Evolutionary conservation across 306 rosid genomes (phyloP), one percentile per base, ranked within the genome.

Genomic region (Acacia melanoxylon): DNA sequence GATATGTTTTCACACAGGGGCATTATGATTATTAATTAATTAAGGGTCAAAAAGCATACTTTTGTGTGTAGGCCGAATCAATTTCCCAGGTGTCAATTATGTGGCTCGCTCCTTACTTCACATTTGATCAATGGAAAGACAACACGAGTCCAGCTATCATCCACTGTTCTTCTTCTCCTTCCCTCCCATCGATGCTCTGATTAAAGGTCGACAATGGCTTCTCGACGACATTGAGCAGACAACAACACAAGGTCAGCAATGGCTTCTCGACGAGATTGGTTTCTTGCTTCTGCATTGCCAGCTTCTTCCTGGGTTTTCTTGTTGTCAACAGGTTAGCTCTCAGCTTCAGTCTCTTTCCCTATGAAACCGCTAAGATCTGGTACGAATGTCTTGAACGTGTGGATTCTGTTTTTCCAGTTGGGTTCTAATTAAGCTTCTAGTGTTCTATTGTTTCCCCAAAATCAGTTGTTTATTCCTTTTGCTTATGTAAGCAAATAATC

Each of bases 251-350:
- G 49, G 74, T 20, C 17, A 4, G 17, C 29, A 68, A n/a, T 68
- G 74, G 74, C 27, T 68, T 68, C 74, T 68, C 51, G 4, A n/a
- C 74, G 17, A 41, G 74, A 68, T 68, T 16, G 49, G 74, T 68
- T 68, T 68, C 49, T 20, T n/a, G 41, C 51, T 68, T 41, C 24
- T 68, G 51, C 74, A 40, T 68, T 68, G 74, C 74, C 74, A 40
- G 51, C 74, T 68, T 68, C 51, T 40, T 68, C 17, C 45, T n/a
- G 74, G 51, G 51, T 40, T 68, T 68, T 68, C 74, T 68, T 68
- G 51, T 40, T 4, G 74, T 68, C 31, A 41, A 68, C 49, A 68
- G 49, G 74, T 68, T 68, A 20, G 46, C 27, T 35, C 48, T 67
- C 46, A 20, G 1, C 42, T 42, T 31, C 19, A 29, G 1, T 33